Evolutionary conservation across 306 rosid species (phyloP), one percentile per base, ranked within the genome.

Genomic region (Acacia melanoxylon): DNA sequence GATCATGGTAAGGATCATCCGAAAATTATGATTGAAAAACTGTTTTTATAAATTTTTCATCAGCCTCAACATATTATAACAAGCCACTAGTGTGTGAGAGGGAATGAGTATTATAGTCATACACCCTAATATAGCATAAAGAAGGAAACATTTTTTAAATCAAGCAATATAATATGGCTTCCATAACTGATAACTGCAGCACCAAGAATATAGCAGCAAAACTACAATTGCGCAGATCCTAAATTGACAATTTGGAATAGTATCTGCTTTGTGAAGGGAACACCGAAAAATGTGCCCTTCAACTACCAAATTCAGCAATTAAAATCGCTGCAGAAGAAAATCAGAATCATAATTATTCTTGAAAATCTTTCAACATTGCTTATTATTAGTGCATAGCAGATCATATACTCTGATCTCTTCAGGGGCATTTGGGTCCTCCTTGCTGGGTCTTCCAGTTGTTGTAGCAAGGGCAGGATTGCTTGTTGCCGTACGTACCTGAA

Each of bases 341-440:
- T 49, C 44, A 22, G 17, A 49, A 74, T 10, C 31, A 65, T 48
- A 14, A 48, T 63, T 74, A 14, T 11, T 10, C 27, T 22, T 35
- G 31, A 45, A 74, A 24, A 24, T 45, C 75, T 74, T 35, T 12
- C 0, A 6, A 41, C 10, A 74, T 5, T 29, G 14, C 6, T 41
- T 13, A 2, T 16, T 8, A 54, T 5, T 52, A 52, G 22, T 54
- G 22, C 9, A n/a, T 20, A 20, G 52, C 14, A 48, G 19, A 48
- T 48, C 52, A 48, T 48, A 48, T 37, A 6, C 17, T 44, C 48
- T 44, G 10, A 8, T 8, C 13, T 48, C 17, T 72, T 78, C 63
- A 94, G 84, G 98, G 98, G 93, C 98, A 95, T 85, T 95, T 95
- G 48, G 98, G 98, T 25, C 87, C 73, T 85, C 98, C 98, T 88